phyloP scores from a whole-genome alignment of 1,284 basidiomycete species.

The Ganoderma sinense region DNA sequence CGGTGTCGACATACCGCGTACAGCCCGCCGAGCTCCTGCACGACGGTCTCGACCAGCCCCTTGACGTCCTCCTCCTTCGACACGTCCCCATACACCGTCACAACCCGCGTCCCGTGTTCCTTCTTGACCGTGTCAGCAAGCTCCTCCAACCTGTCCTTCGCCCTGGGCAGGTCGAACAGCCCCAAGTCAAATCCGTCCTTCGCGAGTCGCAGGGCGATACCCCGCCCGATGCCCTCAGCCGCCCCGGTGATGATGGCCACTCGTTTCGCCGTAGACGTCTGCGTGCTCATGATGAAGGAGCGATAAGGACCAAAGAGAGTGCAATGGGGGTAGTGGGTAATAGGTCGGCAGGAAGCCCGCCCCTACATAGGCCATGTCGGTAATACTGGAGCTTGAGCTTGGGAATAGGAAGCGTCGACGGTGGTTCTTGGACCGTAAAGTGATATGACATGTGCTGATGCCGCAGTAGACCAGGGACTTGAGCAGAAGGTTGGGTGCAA shows the following conservation, averaged over 20 bases:
- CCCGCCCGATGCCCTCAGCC: constrained; percentile 37
- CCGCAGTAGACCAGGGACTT: background rate
- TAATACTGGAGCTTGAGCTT: background rate
- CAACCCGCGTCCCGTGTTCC: constrained; percentile 26
- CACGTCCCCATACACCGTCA: constrained; percentile 39
- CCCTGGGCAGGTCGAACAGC: constrained; percentile 37
- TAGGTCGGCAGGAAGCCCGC: too few relatives aligned
- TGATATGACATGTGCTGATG: background rate
- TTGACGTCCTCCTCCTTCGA: constrained; percentile 41
- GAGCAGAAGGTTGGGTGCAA: too few relatives aligned
- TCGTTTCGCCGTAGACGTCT: constrained; percentile 2
- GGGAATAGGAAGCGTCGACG: background rate
- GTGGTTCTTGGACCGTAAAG: background rate
- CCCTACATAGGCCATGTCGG: background rate
- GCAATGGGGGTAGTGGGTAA: background rate
- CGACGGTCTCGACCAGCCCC: constrained; percentile 37
- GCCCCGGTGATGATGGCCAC: constrained; percentile 31
- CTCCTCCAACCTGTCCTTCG: constrained; percentile 26
- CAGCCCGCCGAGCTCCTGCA: constrained; percentile 37
- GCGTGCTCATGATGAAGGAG: background rate
- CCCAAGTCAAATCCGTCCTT: constrained; percentile 39
- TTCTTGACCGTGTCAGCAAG: constrained; percentile 33
- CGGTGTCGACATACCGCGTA: constrained; percentile 19
- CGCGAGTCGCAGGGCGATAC: constrained; percentile 37
- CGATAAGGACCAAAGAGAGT: background rate